Percentiles rank a stretch among this genome's conserved stretches.
These are phyloP conservation scores for Gracilaria domingensis DNA, from an alignment of 23 red algal species.

Conservation along the genomic window DNA sequence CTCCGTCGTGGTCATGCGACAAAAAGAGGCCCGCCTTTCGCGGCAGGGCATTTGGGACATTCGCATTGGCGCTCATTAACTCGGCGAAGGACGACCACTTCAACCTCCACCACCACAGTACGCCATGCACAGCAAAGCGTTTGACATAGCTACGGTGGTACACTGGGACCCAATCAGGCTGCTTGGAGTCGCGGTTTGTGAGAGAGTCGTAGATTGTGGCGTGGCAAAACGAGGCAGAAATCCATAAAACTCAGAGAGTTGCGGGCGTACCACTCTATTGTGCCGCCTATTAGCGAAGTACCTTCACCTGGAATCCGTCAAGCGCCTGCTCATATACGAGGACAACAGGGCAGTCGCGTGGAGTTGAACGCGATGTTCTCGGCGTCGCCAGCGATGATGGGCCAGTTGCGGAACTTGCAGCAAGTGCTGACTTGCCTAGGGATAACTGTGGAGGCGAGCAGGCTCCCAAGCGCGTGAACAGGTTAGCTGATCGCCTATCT, in stretches of 20 bases:
- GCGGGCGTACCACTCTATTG: not conserved
- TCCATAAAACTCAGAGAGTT: slow-evolving; percentile 3
- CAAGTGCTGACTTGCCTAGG: not conserved
- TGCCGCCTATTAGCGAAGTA: not conserved
- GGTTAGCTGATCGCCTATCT: not conserved
- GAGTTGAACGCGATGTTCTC: slow-evolving; percentile 2
- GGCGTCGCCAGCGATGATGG: not conserved
- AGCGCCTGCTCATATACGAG: not conserved
- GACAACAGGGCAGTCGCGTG: not conserved
- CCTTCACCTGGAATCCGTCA: not conserved
- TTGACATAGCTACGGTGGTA: slow-evolving; percentile 5
- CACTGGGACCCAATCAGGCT: not conserved
- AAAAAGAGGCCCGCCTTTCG: no score
- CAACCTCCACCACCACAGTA: not conserved
- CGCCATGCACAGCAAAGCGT: not conserved
- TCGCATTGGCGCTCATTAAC: not conserved
- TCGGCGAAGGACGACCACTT: not conserved
- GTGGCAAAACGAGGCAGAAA: not conserved
- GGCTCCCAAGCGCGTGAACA: slow-evolving; percentile 3
- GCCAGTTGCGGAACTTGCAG: not conserved
- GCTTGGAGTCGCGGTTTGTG: not conserved
- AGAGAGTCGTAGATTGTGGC: not conserved
- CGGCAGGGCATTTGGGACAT: not conserved
- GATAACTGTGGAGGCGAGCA: not conserved
- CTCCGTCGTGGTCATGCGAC: no score